phyloP scores from a whole-genome alignment of 176 grass and related monocot genomes.

The Musa acuminata region DNA sequence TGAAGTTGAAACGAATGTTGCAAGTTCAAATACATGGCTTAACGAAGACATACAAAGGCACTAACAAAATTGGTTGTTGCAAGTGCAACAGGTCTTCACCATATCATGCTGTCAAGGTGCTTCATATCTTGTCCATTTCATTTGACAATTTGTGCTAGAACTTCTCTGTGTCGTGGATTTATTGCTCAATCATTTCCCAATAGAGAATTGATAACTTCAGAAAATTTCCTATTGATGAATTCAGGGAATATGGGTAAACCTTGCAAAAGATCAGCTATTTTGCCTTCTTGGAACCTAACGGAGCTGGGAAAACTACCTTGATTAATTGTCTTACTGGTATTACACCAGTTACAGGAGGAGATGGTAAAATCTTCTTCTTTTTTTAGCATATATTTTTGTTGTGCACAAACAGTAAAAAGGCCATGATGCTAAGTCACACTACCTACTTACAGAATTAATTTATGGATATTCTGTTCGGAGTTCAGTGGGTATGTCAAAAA shows the following conservation, averaged over 20 bases:
- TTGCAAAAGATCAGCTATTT: slow-evolving; percentile 88
- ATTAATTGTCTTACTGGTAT: slow-evolving; percentile 93
- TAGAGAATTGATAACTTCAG: background rate
- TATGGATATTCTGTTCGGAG: slow-evolving; percentile 80
- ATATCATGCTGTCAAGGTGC: slow-evolving; percentile 94
- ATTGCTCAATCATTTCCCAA: background rate
- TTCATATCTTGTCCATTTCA: slow-evolving; percentile 2
- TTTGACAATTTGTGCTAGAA: background rate
- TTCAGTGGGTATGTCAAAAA: slow-evolving; percentile 70
- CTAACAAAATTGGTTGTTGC: slow-evolving; percentile 59
- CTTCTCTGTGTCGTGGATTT: background rate
- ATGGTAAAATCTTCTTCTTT: slow-evolving; percentile 45
- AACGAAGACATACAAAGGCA: slow-evolving; percentile 76
- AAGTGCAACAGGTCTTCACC: slow-evolving; percentile 61
- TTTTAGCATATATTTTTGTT: background rate
- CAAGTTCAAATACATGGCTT: slow-evolving; percentile 80
- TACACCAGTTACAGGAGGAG: slow-evolving; percentile 80
- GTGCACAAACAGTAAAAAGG: slow-evolving; percentile 1
- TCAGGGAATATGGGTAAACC: slow-evolving; percentile 90
- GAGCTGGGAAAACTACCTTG: slow-evolving; percentile 94
- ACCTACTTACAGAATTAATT: slow-evolving; percentile 49
- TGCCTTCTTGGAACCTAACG: slow-evolving; percentile 94
- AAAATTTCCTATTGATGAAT: background rate
- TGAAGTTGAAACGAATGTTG: slow-evolving; percentile 54
- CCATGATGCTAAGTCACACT: slow-evolving; percentile 24